phyloP scores from a whole-genome alignment of 345 rosid genomes.

The Physaria fendleri region DNA sequence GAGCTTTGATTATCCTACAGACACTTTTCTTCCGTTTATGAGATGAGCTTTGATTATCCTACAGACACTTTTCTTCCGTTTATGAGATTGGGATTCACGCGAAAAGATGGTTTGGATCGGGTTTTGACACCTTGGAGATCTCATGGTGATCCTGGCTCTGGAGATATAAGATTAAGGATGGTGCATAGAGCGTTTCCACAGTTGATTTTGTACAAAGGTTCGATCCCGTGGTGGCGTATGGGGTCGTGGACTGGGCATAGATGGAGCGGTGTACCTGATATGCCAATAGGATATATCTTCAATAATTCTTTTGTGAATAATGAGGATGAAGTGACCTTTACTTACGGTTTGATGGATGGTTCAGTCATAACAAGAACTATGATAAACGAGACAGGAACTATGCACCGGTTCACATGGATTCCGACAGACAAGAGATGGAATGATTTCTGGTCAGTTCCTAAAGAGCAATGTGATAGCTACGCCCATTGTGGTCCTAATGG shows the following conservation, averaged over 20 bases:
- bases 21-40: no score
- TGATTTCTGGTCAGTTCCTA: conserved; percentile 37
- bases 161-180: conserved; percentile 32
- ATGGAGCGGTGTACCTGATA: conserved; percentile 63
- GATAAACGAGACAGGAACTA: conserved; percentile 42
- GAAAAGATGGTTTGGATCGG: conserved; percentile 30
- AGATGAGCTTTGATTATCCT: no score
- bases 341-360: conserved; percentile 25
- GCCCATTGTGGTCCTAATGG: conserved; percentile 48
- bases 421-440: conserved; percentile 35
- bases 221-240: conserved; percentile 32
- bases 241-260: conserved; percentile 57
- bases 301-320: conserved; percentile 23
- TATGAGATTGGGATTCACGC: conserved; percentile 56
- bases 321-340: conserved; percentile 31
- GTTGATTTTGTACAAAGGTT: conserved; percentile 32
- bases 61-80: conserved; percentile 48
- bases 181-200: conserved; percentile 45
- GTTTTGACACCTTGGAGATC: conserved; percentile 50
- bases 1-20: conserved; percentile 64
- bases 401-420: conserved; percentile 47
- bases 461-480: conserved; percentile 55
- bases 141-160: conserved; percentile 40
- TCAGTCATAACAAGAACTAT: conserved; percentile 40
- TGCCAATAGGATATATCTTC: conserved; percentile 34